Evolutionary conservation across 768 basidiomycete genomes (phyloP).

Genomic region (Naganishia kalamii): DNA sequence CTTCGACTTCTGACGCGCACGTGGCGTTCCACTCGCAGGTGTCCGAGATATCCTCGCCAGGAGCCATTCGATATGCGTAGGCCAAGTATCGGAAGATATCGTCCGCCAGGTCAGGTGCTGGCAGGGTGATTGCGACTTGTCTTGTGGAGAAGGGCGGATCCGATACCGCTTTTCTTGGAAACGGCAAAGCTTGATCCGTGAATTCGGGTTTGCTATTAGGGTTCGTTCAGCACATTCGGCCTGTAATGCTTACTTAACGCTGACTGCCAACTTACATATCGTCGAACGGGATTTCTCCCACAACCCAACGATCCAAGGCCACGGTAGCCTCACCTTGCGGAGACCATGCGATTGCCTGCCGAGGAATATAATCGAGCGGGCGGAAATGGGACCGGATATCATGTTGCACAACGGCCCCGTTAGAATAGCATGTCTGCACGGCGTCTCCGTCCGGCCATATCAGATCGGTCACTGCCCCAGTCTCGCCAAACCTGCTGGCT

Average conservation of each 20-base stretch:
- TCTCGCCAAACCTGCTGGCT: conserved; percentile 15
- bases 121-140: conserved; percentile 31
- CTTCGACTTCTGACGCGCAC: conserved; percentile 1
- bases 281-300: conserved; percentile 45
- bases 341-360: conserved; percentile 41
- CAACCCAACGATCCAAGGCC: conserved; percentile 37
- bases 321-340: conserved; percentile 36
- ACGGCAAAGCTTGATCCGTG: conserved; percentile 36
- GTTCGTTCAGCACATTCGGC: too few species aligned
- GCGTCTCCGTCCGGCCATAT: conserved; percentile 32
- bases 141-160: conserved; percentile 39
- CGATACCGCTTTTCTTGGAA: conserved; percentile 37
- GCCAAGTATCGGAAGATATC: conserved; percentile 40
- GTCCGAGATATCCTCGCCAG: conserved; percentile 29
- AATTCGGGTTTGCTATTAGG: conserved; percentile 4
- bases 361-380: conserved; percentile 37
- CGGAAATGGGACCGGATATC: conserved; percentile 29
- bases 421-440: conserved; percentile 38
- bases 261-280: conserved; percentile 36
- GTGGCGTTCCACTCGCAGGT: conserved; percentile 37
- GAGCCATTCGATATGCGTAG: conserved; percentile 31
- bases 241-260: too few species aligned
- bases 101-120: conserved; percentile 28
- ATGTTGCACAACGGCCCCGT: conserved; percentile 37
- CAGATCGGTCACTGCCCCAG: conserved; percentile 31